Conservation (phyloP, 2,329 filamentous ascomycete genomes). For the Aureobasidium sp. region DNA sequence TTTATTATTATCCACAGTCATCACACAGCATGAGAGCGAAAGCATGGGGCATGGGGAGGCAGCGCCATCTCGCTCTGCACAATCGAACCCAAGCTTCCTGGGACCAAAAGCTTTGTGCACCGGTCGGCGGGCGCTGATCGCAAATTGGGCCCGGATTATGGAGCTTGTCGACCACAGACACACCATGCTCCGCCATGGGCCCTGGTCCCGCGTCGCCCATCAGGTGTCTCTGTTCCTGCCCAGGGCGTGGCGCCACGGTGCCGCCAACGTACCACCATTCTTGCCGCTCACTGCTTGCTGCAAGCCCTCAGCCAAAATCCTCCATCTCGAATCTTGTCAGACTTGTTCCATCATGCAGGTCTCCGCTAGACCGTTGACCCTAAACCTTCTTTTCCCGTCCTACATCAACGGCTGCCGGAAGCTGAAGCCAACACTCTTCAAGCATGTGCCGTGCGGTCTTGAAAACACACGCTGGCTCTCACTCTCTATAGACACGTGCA, state of each 20-base stretch:
- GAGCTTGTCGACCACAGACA: neutral
- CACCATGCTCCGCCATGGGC: slow-evolving; percentile 2
- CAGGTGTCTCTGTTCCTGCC: slow-evolving; percentile 1
- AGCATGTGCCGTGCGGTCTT: neutral
- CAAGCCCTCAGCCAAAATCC: neutral
- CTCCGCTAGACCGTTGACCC: slow-evolving; percentile 11
- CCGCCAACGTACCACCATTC: slow-evolving; percentile 5
- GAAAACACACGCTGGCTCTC: neutral
- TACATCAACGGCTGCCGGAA: neutral
- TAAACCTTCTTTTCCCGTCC: slow-evolving; percentile 8
- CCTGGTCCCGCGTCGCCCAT: slow-evolving; percentile 6
- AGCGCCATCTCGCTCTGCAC: slow-evolving; percentile 9
- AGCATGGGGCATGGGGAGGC: slow-evolving; percentile 8
- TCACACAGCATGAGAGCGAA: slow-evolving; percentile 5
- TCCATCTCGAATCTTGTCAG: neutral
- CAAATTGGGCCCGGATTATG: slow-evolving; percentile 1
- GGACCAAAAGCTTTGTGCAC: slow-evolving; percentile 11
- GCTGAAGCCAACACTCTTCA: neutral
- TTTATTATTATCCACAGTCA: slow-evolving; percentile 13
- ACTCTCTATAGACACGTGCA: neutral
- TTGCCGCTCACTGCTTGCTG: neutral
- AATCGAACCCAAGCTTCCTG: neutral
- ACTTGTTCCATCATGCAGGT: slow-evolving; percentile 14
- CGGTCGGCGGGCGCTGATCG: neutral
- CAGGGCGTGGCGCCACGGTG: slow-evolving; percentile 2